Conservation (phyloP, 1,284 basidiomycete species). For the Ganoderma multipileum region DNA sequence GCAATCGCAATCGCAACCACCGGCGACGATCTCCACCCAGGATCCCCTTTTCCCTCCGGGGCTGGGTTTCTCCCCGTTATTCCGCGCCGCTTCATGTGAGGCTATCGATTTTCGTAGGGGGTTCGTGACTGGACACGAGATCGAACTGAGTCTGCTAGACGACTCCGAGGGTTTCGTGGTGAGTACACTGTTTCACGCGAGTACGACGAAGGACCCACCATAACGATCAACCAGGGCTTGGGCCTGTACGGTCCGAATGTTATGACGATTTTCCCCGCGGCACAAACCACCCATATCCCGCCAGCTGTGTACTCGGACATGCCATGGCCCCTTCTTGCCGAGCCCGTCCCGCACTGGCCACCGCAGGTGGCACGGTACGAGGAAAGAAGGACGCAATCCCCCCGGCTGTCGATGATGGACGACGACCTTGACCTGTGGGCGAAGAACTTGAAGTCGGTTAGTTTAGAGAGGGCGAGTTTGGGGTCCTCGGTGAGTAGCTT, state of each 20-base stretch:
- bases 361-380: neutral
- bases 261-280: neutral
- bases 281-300: neutral
- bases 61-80: neutral
- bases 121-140: neutral
- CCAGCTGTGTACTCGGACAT: neutral
- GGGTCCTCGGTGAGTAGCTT: neutral
- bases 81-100: neutral
- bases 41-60: neutral
- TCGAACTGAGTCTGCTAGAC: neutral
- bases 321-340: neutral
- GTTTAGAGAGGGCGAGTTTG: neutral
- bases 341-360: neutral
- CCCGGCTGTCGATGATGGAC: neutral
- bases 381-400: neutral
- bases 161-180: neutral
- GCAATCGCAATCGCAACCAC: neutral
- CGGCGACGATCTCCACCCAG: neutral
- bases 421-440: neutral
- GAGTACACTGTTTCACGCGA: neutral
- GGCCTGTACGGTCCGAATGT: neutral
- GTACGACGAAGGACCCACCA: neutral
- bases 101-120: neutral
- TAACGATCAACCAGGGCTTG: neutral
- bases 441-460: neutral